phyloP scores from a whole-genome alignment of 306 rosid genomes.

The Medicago ruthenica region DNA sequence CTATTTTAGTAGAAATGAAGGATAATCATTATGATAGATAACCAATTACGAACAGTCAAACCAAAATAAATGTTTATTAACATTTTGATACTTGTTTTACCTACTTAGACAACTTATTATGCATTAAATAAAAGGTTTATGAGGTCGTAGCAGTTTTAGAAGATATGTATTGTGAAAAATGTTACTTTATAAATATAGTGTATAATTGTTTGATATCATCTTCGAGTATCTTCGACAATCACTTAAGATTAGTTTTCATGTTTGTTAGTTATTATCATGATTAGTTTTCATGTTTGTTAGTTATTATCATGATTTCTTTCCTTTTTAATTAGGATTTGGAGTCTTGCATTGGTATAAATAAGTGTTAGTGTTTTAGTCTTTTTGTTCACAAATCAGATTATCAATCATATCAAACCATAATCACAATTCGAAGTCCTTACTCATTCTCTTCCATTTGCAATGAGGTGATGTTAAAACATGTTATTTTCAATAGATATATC shows the following conservation, averaged over 20 bases:
- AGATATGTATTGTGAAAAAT: not conserved
- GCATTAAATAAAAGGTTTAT: not conserved
- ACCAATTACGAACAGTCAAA: slow-evolving; percentile 18
- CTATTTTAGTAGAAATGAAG: not conserved
- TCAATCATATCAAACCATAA: not conserved
- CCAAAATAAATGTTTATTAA: slow-evolving; percentile 13
- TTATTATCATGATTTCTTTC: not conserved
- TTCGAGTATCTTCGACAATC: not conserved
- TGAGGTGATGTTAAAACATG: not conserved
- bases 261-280: not conserved
- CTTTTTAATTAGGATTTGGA: slow-evolving; percentile 4
- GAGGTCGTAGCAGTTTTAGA: not conserved
- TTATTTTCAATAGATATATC: not conserved
- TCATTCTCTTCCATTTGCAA: not conserved
- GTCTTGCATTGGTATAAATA: not conserved
- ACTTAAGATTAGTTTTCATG: not conserved
- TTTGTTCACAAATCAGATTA: not conserved
- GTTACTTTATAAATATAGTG: not conserved
- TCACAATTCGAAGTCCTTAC: not conserved
- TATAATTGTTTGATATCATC: not conserved
- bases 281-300: not conserved
- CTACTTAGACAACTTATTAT: not conserved
- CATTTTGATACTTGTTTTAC: not conserved
- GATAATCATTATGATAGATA: not conserved
- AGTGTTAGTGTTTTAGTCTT: not conserved